Base-by-base conservation (phyloP, 2,329 filamentous ascomycete species). In the Trematosphaeria pertusa region DNA sequence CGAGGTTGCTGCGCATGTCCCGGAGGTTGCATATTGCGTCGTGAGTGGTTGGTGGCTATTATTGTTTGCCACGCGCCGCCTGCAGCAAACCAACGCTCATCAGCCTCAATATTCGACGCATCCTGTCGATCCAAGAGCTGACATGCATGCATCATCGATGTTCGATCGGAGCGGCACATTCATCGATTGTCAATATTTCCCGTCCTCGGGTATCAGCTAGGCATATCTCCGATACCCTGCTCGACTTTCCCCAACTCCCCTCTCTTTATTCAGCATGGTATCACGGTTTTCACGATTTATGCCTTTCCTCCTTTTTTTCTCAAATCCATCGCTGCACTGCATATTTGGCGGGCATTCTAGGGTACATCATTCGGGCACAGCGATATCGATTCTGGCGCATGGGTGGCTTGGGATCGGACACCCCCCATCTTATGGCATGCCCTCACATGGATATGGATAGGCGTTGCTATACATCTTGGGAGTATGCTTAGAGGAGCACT, bases 1-100 rank as follows among this genome's bases (percentile, higher is more conserved):
- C 81, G 22, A 72, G 80, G 47, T 63, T 83, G 46, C 75, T 83
- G 54, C 78, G 81, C 54, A 73, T 81, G 39, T 62, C 62, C 18
- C 59, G 59, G 19, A 47, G 37, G 17, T 19, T 62, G 41, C 57
- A 60, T 43, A 31, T 54, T 19, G 31, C 14, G 15, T 36, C 45
- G 19, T 48, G 34, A 39, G 22, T 37, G 26, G 44, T 38, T 21
- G 32, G 11, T 26, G 10, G 43, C 18, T 38, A 30, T 17, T 14
- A 11, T 36, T 28, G 30, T 44, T 34, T 28, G 17, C 36, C 19
- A 26, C 36, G 39, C 31, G n/a, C 22, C 14, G 31, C 37, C 35
- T 40, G 33, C 26, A 37, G 37, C 45, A 28, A 6, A 21, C 38
- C 17, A 18, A 18, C 38, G 8, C 30, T 10, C 38, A 10, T 44